Percentiles rank a stretch among this genome's conserved stretches.
Evolutionary conservation across 164 flowering plant species (phyloP).

Genomic region (Nelumbo lutea): DNA sequence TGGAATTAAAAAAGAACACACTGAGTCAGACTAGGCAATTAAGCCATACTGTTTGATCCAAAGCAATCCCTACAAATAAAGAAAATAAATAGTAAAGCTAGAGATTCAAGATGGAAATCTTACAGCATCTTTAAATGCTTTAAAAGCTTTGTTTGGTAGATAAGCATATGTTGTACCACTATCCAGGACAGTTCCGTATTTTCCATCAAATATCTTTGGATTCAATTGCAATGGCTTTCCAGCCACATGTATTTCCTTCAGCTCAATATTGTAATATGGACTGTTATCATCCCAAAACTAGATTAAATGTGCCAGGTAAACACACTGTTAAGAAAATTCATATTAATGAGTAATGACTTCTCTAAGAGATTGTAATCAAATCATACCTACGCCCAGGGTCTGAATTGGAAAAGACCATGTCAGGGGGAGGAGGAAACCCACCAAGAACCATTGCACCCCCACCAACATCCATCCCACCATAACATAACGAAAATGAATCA

Average conservation of each 20-base stretch:
- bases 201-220: conserved; percentile 71
- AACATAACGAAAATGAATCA: conserved; percentile 94
- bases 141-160: conserved; percentile 82
- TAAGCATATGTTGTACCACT: conserved; percentile 99
- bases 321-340: conserved; percentile 32
- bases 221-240: conserved; percentile 66
- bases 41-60: too few relatives aligned
- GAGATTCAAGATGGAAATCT: conserved; percentile 26
- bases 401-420: conserved; percentile 75
- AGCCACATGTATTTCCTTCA: conserved; percentile 91
- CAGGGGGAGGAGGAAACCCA: conserved; percentile 62
- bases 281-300: conserved; percentile 99
- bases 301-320: conserved; percentile 86
- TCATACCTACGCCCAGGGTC: conserved; percentile 86
- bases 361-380: conserved; percentile 17
- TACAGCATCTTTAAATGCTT: conserved; percentile 78
- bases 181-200: conserved; percentile 90
- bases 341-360: not conserved
- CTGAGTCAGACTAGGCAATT: too few relatives aligned
- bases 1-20: too few relatives aligned
- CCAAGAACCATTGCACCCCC: conserved; percentile 99
- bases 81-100: not conserved
- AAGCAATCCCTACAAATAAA: too few relatives aligned
- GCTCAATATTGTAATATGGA: conserved; percentile 94
- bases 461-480: conserved; percentile 96